Evolutionary conservation across 75 land plant genomes (phyloP), one percentile per base, ranked within the genome.

Genomic region (Pinus taeda): DNA sequence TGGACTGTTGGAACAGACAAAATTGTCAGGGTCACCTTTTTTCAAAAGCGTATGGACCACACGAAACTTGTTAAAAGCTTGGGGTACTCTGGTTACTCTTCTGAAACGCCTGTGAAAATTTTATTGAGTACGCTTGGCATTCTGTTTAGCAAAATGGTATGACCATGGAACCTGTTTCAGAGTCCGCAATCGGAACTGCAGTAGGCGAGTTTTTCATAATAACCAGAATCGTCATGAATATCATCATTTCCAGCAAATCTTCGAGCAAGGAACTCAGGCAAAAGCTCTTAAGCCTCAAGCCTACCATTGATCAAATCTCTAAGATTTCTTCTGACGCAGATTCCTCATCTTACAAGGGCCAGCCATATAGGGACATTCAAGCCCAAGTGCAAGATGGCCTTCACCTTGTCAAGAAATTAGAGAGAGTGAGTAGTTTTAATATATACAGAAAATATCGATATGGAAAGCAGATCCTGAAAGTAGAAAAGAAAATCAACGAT

Each of bases 371-470:
- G 29, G 3, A 26, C 3, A 24, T 63, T 9, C 66, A 63, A 63
- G 6, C 15, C 37, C 13, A 29, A 63, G 8, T 63, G 14, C 66
- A 63, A 30, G 66, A 63, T 63, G 66, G 66, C 66, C 66, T 63
- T 26, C 66, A 63, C 11, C 66, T 63, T 14, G 66, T 63, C 29
- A 63, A 63, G 15, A 63, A 63, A 26, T 63, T 63, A 14, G 66
- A 63, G 66, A 63, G 29, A 26, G 1, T 63, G 33, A 30, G 66
- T 8, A 63, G 66, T 26, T 63, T 63, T 63, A 63, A 63, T 63
- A 14, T 63, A 15, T 63, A 63, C 66, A 63, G 66, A 63, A 63
- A 26, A 36, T 63, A 63, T 26, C 29, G 66, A 9, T 63, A 63
- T 26, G 66, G 66, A 26, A 63, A 63, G 30, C 24, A 63, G 26